Conservation (phyloP, 345 rosid species). For the Hibiscus tridactylites region DNA sequence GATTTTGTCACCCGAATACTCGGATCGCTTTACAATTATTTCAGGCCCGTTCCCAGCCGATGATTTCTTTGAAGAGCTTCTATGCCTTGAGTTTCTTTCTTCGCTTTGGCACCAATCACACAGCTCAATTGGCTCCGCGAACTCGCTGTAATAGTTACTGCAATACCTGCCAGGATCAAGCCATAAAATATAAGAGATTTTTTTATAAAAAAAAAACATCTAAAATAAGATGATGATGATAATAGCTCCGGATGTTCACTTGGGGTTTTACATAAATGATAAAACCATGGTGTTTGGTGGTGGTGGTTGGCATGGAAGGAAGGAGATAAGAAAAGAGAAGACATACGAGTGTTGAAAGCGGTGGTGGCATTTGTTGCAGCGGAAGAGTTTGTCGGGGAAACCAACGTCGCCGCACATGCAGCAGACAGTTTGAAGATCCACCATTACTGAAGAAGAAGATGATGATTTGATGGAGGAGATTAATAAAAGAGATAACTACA, state of each 20-base stretch:
- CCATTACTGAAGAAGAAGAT: constrained; percentile 34
- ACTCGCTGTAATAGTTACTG: constrained; percentile 73
- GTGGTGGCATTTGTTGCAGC: constrained; percentile 74
- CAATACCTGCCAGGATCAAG: constrained; percentile 51
- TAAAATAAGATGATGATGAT: too few relatives aligned
- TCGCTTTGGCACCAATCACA: constrained; percentile 96
- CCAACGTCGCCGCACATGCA: constrained; percentile 99
- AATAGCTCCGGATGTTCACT: too few relatives aligned
- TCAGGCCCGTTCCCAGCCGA: constrained; percentile 23
- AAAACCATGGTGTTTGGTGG: too few relatives aligned
- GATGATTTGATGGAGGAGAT: background rate
- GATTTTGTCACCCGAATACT: constrained; percentile 48
- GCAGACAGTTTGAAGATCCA: constrained; percentile 75
- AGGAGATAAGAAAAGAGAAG: background rate
- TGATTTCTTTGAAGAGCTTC: constrained; percentile 41
- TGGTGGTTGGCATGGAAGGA: background rate
- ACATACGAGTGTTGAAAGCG: constrained; percentile 93
- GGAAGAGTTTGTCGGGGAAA: constrained; percentile 90
- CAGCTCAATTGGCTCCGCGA: constrained; percentile 46
- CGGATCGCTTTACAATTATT: constrained; percentile 39
- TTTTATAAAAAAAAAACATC: background rate
- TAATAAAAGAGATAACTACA: background rate
- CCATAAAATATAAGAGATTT: background rate
- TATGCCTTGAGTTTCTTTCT: constrained; percentile 34
- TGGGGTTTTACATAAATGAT: too few relatives aligned